phyloP scores from a whole-genome alignment of 331 rosid genomes.

The Stylosanthes scabra region DNA sequence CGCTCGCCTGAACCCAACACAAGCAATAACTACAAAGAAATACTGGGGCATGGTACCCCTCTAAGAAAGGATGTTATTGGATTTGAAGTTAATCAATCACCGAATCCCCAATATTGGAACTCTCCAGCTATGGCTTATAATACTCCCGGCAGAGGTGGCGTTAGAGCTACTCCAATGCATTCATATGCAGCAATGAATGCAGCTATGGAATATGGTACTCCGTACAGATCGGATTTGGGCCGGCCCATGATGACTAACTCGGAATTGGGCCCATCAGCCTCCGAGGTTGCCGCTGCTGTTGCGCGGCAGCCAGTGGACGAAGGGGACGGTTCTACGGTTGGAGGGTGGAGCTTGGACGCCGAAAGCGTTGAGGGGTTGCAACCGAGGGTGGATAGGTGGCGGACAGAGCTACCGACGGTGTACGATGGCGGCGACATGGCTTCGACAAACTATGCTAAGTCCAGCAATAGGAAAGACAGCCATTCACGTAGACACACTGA shows the following conservation, averaged over 20 bases:
- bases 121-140: background rate
- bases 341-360: slow-evolving; percentile 66
- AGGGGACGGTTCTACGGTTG: slow-evolving; percentile 58
- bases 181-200: background rate
- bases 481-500: slow-evolving; percentile 54
- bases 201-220: slow-evolving; percentile 44
- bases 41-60: no score
- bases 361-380: slow-evolving; percentile 71
- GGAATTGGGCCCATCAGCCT: slow-evolving; percentile 91
- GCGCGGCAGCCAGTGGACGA: slow-evolving; percentile 59
- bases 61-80: background rate
- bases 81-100: slow-evolving; percentile 40
- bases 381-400: slow-evolving; percentile 90
- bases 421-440: slow-evolving; percentile 49
- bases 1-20: background rate
- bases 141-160: background rate
- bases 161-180: background rate
- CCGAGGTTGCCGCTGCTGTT: slow-evolving; percentile 82
- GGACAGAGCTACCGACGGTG: slow-evolving; percentile 68
- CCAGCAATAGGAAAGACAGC: slow-evolving; percentile 31
- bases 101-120: slow-evolving; percentile 6
- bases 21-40: background rate
- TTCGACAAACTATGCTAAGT: slow-evolving; percentile 28
- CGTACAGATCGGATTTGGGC: slow-evolving; percentile 45
- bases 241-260: slow-evolving; percentile 67